phyloP scores from a whole-genome alignment of 345 rosid genomes.

The Arabis alpina region DNA sequence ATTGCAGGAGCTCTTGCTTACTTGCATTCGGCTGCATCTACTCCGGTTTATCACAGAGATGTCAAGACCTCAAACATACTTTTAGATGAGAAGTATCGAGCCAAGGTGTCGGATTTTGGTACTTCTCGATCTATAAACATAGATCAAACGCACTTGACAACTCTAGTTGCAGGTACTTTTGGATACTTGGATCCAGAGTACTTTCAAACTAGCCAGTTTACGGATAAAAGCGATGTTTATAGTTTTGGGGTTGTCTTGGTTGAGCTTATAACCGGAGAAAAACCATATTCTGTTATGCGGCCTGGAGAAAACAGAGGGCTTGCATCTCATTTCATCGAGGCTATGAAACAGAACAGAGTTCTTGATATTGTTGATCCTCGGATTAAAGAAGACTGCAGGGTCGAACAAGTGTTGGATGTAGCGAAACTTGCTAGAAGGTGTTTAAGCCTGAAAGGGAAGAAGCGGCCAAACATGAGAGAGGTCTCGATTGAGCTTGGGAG shows the following conservation, averaged over 20 bases:
- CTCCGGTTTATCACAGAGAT: neutral
- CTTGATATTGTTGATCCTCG: neutral
- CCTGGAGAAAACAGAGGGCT: neutral
- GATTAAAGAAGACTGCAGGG: neutral
- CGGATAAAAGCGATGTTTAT: neutral
- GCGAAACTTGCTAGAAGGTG: conserved; percentile 45
- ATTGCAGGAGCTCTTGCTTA: neutral
- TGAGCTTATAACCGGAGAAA: neutral
- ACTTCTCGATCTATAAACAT: neutral
- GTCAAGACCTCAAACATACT: neutral
- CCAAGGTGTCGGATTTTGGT: neutral
- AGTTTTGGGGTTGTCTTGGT: neutral
- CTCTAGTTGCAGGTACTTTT: neutral
- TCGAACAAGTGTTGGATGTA: conserved; percentile 30
- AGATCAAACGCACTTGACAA: neutral
- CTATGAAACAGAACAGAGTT: neutral
- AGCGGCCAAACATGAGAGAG: conserved; percentile 52
- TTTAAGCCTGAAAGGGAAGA: conserved; percentile 35
- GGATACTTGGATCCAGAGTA: neutral
- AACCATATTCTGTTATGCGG: neutral
- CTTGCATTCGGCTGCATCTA: neutral
- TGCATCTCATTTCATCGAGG: neutral
- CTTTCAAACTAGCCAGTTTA: neutral
- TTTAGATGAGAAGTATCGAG: neutral
- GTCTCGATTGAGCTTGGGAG: conserved; percentile 39